Evolutionary conservation across 1,139 yeast species (phyloP).

Genomic region (Kluyveromyces sp.): DNA sequence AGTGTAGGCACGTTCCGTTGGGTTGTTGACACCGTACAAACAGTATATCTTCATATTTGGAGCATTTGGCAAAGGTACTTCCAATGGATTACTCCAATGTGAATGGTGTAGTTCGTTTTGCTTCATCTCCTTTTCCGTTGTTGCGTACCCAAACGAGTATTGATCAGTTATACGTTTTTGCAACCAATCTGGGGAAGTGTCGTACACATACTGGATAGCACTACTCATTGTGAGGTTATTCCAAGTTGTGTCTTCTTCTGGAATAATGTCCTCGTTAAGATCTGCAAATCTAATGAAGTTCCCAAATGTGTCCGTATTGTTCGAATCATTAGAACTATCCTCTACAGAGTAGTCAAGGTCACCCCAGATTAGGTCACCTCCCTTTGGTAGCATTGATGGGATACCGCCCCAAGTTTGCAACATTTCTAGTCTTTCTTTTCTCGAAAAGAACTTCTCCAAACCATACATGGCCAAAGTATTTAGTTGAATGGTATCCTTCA

Average conservation of each 20-base stretch:
- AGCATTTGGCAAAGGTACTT: conserved; percentile 83
- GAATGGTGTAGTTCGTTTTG: conserved; percentile 59
- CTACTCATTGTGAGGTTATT: conserved; percentile 60
- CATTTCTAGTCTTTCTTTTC: conserved; percentile 82
- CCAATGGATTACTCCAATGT: conserved; percentile 91
- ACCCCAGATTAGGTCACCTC: conserved; percentile 90
- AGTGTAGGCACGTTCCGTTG: conserved; percentile 87
- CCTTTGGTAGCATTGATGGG: conserved; percentile 94
- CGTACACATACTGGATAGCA: conserved; percentile 57
- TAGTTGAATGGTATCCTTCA: conserved; percentile 94
- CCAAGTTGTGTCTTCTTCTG: conserved; percentile 30
- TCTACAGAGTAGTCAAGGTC: conserved; percentile 45
- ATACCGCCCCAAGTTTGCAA: conserved; percentile 85
- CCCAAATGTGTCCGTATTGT: conserved; percentile 46
- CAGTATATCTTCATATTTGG: conserved; percentile 87
- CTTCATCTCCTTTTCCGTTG: conserved; percentile 47
- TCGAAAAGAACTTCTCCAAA: conserved; percentile 83
- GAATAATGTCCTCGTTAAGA: conserved; percentile 17
- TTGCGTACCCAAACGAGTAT: conserved; percentile 75
- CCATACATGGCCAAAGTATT: conserved; percentile 92
- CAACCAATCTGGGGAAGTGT: conserved; percentile 72
- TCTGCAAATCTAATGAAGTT: conserved; percentile 59
- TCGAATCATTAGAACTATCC: conserved; percentile 33
- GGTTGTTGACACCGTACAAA: conserved; percentile 91
- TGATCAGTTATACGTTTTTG: conserved; percentile 52